Base-by-base conservation (phyloP, 345 rosid species). In the Hibiscus tridactylites region DNA sequence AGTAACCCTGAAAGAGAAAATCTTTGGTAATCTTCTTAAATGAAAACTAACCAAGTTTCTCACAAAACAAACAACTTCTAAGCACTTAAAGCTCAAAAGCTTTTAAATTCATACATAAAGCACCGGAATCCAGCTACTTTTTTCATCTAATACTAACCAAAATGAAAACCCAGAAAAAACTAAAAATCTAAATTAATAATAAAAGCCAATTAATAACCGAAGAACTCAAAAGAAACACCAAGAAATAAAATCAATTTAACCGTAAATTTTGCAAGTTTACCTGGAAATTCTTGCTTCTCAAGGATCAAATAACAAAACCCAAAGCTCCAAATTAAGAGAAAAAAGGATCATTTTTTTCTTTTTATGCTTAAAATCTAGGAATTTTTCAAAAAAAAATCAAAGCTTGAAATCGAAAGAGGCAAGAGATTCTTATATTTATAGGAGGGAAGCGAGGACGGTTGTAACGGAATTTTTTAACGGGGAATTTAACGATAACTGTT, bases 211-310 rank as follows among this genome's bases (percentile, higher is more conserved):
- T 26, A 28, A 15, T 29, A 54, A 58, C 26, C 66, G 26, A 26
- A 37, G 10, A 71, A 46, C 6, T 6, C 21, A 71, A 44, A 47
- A 1, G 39, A 59, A 60, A 10, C 11, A 13, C 15, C 9, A 10
- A 54, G 19, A 39, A 16, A 24, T 24, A 57, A 3, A 1, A 17
- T 19, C 39, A 46, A 24, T 24, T 66, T 3, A 49, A 49, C 26
- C 16, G 71, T 67, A 49, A 67, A 16, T 16, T 67, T 49, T 15
- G 17, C 46, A 29, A 28, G 44, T 15, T 59, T 60, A 71, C 74
- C 74, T 61, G 74, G 74, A 71, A 71, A 71, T 61, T 60, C 42
- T 9, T 15, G 44, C 12, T 28, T 5, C 39, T 44, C 4, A 12
- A 5, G 28, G 16, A 71, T 44, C 24, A 46, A 71, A 46, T 46